Conservation (phyloP, 768 basidiomycete genomes). For the Hericium erinaceus region DNA sequence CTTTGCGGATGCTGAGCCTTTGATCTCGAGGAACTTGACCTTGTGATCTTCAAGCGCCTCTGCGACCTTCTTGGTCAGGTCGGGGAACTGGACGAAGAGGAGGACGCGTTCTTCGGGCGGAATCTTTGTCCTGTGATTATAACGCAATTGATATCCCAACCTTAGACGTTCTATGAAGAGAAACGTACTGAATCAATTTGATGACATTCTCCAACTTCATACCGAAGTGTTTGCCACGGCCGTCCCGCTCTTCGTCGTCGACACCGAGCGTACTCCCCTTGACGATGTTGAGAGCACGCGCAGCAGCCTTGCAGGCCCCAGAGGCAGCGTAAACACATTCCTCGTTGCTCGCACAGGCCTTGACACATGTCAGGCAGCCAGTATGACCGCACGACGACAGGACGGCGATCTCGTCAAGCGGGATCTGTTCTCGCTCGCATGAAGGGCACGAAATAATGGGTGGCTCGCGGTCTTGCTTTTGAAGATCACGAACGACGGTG, state of each 20-base stretch:
- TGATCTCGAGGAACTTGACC: conserved; percentile 74
- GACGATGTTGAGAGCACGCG: conserved; percentile 76
- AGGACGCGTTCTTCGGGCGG: conserved; percentile 75
- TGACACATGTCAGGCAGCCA: conserved; percentile 72
- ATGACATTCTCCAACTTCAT: conserved; percentile 76
- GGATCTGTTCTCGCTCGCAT: conserved; percentile 47
- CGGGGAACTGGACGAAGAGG: conserved; percentile 93
- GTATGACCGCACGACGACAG: conserved; percentile 90
- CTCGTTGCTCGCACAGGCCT: conserved; percentile 60
- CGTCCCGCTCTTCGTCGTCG: conserved; percentile 68
- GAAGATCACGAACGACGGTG: conserved; percentile 81
- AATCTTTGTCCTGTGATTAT: background rate
- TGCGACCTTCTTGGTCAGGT: conserved; percentile 85
- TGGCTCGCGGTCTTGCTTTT: conserved; percentile 58
- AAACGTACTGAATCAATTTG: conserved; percentile 58
- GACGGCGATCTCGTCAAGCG: conserved; percentile 65
- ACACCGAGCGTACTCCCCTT: conserved; percentile 69
- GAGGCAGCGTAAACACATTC: conserved; percentile 70
- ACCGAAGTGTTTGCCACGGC: conserved; percentile 68
- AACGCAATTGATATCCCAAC: background rate
- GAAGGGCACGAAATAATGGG: conserved; percentile 52
- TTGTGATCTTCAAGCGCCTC: conserved; percentile 68
- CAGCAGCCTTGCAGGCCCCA: conserved; percentile 69
- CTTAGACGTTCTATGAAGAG: conserved; percentile 13
- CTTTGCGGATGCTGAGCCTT: conserved; percentile 64